phyloP scores from a whole-genome alignment of 2,329 filamentous ascomycete species.

The Talaromyces sp. region DNA sequence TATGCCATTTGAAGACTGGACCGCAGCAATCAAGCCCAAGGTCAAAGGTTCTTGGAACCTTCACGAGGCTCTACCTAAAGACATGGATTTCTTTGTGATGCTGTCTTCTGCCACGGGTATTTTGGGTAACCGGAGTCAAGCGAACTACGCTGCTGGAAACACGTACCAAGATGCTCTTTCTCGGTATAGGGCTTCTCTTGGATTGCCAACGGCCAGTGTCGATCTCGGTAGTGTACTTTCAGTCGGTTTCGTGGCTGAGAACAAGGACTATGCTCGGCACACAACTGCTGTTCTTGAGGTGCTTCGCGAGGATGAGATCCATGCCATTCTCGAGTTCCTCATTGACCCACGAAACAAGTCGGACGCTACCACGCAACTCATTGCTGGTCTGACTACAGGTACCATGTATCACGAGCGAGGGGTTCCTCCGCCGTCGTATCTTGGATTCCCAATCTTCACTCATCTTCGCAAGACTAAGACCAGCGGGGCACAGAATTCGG shows the following conservation, averaged over 20 bases:
- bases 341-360: conserved; percentile 15
- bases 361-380: conserved; percentile 14
- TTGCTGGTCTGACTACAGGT: conserved; percentile 16
- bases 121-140: conserved; percentile 42
- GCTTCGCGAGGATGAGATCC: conserved; percentile 16
- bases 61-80: conserved; percentile 20
- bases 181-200: conserved; percentile 19
- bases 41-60: conserved; percentile 34
- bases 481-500: conserved; percentile 6
- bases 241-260: conserved; percentile 30
- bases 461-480: conserved; percentile 11
- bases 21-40: conserved; percentile 34
- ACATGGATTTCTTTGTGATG: conserved; percentile 41
- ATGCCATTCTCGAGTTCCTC: conserved; percentile 14
- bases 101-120: conserved; percentile 40
- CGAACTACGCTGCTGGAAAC: conserved; percentile 40
- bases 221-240: conserved; percentile 29
- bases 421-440: conserved; percentile 16
- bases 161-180: conserved; percentile 36
- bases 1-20: conserved; percentile 37
- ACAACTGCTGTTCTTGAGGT: conserved; percentile 8
- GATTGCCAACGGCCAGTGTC: conserved; percentile 19
- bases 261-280: conserved; percentile 12
- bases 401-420: conserved; percentile 12
- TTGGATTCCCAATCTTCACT: conserved; percentile 23